Conservation (phyloP, 1,139 yeast species). For the Lodderomyces pseudojiufengensis region DNA sequence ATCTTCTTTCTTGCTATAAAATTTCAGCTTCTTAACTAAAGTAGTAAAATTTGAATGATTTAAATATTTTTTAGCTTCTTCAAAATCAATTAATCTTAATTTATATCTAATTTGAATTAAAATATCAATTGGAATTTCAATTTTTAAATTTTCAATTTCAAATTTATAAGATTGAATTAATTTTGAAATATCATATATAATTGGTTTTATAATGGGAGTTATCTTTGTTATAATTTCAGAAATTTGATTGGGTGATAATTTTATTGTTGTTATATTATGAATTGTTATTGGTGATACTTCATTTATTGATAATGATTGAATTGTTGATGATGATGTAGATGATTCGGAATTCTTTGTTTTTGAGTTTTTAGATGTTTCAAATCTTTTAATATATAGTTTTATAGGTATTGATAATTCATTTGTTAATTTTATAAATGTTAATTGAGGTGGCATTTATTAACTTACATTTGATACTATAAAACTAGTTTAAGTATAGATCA, state of each 20-base stretch:
- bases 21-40: not conserved
- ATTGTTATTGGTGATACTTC: constrained; percentile 13
- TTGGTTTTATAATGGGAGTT: constrained; percentile 5
- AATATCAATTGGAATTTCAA: constrained; percentile 5
- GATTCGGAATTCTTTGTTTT: not conserved
- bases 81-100: constrained; percentile 6
- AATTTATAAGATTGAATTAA: not conserved
- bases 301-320: constrained; percentile 11
- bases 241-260: constrained; percentile 10
- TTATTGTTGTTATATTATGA: constrained; percentile 9
- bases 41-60: not conserved
- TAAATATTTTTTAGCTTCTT: constrained; percentile 4
- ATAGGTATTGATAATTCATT: constrained; percentile 9
- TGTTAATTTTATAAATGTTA: constrained; percentile 12
- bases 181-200: constrained; percentile 3
- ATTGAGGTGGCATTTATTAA: constrained; percentile 16
- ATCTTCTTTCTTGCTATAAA: not conserved
- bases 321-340: not conserved
- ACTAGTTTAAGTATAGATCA: too few relatives aligned
- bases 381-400: constrained; percentile 12
- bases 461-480: too few relatives aligned
- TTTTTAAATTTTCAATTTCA: constrained; percentile 4
- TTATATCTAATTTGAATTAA: constrained; percentile 5
- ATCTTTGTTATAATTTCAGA: constrained; percentile 5
- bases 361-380: not conserved